Evolutionary conservation across 1,139 yeast genomes (phyloP).

Genomic region (Diutina rugosa): DNA sequence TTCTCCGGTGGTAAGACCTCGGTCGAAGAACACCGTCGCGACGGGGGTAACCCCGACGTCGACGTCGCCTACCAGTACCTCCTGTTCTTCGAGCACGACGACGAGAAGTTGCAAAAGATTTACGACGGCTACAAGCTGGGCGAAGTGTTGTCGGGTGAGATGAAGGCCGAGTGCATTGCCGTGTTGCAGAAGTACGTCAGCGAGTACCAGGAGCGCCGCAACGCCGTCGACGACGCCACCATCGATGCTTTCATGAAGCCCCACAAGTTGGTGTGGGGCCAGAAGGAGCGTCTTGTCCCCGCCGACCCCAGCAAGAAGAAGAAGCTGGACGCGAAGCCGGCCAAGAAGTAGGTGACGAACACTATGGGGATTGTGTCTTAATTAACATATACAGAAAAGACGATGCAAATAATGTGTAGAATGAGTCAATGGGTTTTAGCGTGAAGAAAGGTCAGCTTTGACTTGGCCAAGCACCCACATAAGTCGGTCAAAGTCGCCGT

Average conservation of each 20-base stretch:
- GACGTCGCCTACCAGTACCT: slow-evolving; percentile 94
- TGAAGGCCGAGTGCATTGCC: slow-evolving; percentile 80
- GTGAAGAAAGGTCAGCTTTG: slow-evolving; percentile 10
- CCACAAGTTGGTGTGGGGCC: slow-evolving; percentile 67
- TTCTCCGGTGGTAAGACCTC: slow-evolving; percentile 91
- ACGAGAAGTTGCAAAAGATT: slow-evolving; percentile 54
- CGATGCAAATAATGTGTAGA: too few species aligned
- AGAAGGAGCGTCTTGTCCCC: slow-evolving; percentile 58
- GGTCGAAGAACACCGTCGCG: slow-evolving; percentile 76
- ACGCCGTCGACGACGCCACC: slow-evolving; percentile 50
- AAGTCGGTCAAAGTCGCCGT: slow-evolving; percentile 27
- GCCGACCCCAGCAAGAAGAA: slow-evolving; percentile 32
- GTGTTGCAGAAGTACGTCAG: slow-evolving; percentile 68
- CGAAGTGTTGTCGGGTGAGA: slow-evolving; percentile 79
- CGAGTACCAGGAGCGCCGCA: slow-evolving; percentile 71
- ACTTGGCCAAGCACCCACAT: slow-evolving; percentile 26
- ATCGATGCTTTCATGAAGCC: slow-evolving; percentile 72
- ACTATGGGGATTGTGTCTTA: neutral
- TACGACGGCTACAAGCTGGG: slow-evolving; percentile 66
- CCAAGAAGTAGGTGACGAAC: neutral
- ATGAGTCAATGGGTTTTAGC: neutral
- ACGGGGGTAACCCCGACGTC: slow-evolving; percentile 90
- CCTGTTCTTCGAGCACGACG: slow-evolving; percentile 82
- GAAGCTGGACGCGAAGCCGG: neutral
- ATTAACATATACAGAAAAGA: neutral